Evolutionary conservation across 2,329 filamentous ascomycete species (phyloP).

Genomic region (Trichocomaceae sp.): DNA sequence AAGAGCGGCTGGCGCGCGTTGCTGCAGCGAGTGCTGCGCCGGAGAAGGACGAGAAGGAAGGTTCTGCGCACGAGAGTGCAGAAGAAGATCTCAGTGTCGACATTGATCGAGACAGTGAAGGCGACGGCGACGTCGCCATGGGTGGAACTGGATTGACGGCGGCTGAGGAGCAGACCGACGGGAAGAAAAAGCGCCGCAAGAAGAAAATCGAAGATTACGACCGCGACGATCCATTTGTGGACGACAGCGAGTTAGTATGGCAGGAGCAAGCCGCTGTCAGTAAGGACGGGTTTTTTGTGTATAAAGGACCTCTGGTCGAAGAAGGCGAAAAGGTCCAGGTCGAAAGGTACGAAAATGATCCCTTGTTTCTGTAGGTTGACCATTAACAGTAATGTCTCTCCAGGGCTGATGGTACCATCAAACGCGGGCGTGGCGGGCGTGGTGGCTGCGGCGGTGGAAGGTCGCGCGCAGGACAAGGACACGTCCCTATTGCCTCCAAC

Average conservation of each 20-base stretch:
- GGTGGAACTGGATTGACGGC: conserved; percentile 44
- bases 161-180: conserved; percentile 52
- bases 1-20: conserved; percentile 79
- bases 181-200: conserved; percentile 67
- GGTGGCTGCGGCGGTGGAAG: conserved; percentile 43
- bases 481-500: conserved; percentile 68
- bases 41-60: conserved; percentile 63
- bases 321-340: conserved; percentile 71
- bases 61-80: conserved; percentile 66
- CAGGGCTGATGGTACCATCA: conserved; percentile 67
- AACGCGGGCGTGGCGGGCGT: conserved; percentile 53
- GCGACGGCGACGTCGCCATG: conserved; percentile 42
- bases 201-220: conserved; percentile 64
- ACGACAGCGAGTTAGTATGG: conserved; percentile 92
- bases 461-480: conserved; percentile 57
- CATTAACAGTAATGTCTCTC: conserved; percentile 23
- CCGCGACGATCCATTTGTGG: conserved; percentile 63
- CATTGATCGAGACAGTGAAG: conserved; percentile 62
- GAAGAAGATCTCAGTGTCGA: conserved; percentile 81
- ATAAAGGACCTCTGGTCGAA: conserved; percentile 81
- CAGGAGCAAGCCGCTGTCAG: conserved; percentile 91
- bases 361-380: conserved; percentile 11
- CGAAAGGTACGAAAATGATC: conserved; percentile 48
- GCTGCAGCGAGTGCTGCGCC: conserved; percentile 81
- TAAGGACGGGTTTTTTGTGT: conserved; percentile 96